Percentiles rank a stretch among this genome's conserved stretches.
phyloP scores from a whole-genome alignment of 805 yeast genomes.

The Wickerhamiella spandovensis region DNA sequence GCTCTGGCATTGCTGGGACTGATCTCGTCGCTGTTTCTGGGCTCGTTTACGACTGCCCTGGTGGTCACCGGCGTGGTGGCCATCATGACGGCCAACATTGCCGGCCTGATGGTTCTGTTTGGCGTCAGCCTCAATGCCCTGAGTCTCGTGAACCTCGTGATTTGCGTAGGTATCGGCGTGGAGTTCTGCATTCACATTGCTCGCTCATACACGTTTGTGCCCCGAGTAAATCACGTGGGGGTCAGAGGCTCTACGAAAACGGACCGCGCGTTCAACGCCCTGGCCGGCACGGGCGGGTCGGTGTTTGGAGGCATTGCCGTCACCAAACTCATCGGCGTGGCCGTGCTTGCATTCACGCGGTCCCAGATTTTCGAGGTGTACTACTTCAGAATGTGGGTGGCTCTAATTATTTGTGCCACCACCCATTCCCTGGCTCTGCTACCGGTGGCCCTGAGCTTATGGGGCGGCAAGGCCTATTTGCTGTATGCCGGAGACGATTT shows the following conservation, averaged over 20 bases:
- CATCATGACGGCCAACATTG: conserved; percentile 56
- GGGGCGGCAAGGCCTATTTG: conserved; percentile 48
- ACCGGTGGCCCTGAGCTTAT: conserved; percentile 55
- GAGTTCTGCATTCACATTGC: conserved; percentile 87
- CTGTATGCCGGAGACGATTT: conserved; percentile 23
- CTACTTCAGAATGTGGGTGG: conserved; percentile 90
- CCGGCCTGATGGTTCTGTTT: conserved; percentile 69
- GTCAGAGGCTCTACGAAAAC: conserved; percentile 21
- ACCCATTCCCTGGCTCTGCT: conserved; percentile 65
- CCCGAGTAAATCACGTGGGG: conserved; percentile 23
- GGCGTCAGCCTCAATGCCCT: conserved; percentile 75
- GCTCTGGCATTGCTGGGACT: conserved; percentile 13
- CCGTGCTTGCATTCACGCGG: conserved; percentile 72
- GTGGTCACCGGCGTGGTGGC: conserved; percentile 45
- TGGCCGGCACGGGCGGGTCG: conserved; percentile 74
- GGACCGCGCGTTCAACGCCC: conserved; percentile 39
- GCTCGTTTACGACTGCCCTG: conserved; percentile 48
- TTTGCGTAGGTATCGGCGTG: conserved; percentile 87
- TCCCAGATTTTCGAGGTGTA: conserved; percentile 83
- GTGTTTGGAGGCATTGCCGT: conserved; percentile 83
- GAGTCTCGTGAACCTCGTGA: conserved; percentile 73
- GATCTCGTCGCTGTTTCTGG: conserved; percentile 47
- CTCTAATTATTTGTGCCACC: conserved; percentile 63
- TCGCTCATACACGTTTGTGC: conserved; percentile 51
- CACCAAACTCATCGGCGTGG: conserved; percentile 80